These are phyloP conservation scores for Botryotinia convoluta DNA, from an alignment of 2,329 filamentous ascomycete genomes.

Conservation along the genomic window DNA sequence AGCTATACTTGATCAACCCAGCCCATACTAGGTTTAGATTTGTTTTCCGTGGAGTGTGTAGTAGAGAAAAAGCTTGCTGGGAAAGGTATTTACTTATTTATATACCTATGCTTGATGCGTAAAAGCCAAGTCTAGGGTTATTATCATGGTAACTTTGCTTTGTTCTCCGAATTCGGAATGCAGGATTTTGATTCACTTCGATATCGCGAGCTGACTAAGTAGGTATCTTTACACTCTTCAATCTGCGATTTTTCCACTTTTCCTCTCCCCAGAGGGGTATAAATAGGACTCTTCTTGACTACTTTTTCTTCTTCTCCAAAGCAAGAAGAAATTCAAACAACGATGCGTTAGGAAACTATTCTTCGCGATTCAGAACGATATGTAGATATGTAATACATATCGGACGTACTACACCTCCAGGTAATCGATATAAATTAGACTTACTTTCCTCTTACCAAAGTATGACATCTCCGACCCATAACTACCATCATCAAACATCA, in stretches of 20 bases:
- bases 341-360: rapidly evolving
- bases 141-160: no score
- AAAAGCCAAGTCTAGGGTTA: no score
- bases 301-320: not conserved
- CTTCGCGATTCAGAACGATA: not conserved
- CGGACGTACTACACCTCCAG: not conserved
- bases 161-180: no score
- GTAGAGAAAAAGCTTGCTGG: no score
- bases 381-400: not conserved
- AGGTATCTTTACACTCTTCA: not conserved
- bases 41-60: no score
- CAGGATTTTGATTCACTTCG: no score
- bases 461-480: not conserved
- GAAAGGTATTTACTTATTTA: no score
- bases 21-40: no score
- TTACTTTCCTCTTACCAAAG: not conserved
- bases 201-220: no score
- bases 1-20: no score
- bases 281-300: not conserved
- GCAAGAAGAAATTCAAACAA: not conserved
- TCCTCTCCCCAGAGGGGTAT: rapidly evolving
- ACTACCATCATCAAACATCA: not conserved
- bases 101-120: no score
- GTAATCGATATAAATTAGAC: not conserved
- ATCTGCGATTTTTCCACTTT: no score